Conservation (phyloP, 108 stramenopile species). For the Fragilaria crotonensis region DNA sequence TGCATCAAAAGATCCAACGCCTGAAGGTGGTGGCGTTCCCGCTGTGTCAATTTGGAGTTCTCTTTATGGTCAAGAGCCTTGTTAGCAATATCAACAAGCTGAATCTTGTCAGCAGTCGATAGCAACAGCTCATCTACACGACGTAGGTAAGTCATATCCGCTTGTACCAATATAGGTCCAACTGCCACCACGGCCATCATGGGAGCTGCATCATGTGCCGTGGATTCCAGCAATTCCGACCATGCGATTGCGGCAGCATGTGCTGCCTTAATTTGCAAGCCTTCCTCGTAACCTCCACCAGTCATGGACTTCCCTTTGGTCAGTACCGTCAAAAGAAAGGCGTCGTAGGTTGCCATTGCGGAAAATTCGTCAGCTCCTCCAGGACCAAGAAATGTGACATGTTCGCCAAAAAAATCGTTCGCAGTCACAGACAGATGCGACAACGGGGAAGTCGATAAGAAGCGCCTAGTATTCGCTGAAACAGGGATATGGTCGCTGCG, state of each 20-base stretch:
- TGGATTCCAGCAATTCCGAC: constrained; percentile 42
- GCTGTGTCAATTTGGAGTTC: constrained; percentile 28
- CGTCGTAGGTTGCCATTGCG: constrained; percentile 55
- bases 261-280: constrained; percentile 45
- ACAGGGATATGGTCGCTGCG: too few relatives aligned
- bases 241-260: constrained; percentile 66
- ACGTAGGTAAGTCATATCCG: constrained; percentile 50
- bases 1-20: constrained; percentile 49
- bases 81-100: constrained; percentile 32
- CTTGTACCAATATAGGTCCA: constrained; percentile 63
- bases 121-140: constrained; percentile 52
- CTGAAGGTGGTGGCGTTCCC: constrained; percentile 58
- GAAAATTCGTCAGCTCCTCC: neutral
- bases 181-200: constrained; percentile 73
- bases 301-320: constrained; percentile 62
- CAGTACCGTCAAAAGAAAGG: constrained; percentile 48
- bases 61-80: constrained; percentile 30
- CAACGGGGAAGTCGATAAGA: too few relatives aligned
- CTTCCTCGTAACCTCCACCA: constrained; percentile 66
- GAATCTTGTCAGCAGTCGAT: constrained; percentile 1
- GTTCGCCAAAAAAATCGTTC: too few relatives aligned
- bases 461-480: too few relatives aligned
- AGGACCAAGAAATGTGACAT: too few relatives aligned
- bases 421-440: too few relatives aligned
- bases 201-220: constrained; percentile 37